phyloP scores from a whole-genome alignment of 2,329 filamentous ascomycete genomes.

The Calonectria multiphialidica region DNA sequence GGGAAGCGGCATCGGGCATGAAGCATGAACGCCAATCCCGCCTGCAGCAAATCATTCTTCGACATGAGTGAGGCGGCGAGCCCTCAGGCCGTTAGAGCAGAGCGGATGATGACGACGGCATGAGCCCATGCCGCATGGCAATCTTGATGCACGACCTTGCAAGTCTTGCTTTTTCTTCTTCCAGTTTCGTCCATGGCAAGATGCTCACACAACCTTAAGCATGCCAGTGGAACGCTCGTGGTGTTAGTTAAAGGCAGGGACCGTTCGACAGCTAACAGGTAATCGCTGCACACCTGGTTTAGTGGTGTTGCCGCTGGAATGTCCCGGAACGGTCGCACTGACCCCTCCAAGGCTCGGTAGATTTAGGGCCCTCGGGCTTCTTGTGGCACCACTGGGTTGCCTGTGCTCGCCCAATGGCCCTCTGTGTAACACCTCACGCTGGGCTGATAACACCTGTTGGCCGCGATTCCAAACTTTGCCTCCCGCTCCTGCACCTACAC shows the following conservation, averaged over 20 bases:
- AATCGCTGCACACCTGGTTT: not conserved
- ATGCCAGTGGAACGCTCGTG: not conserved
- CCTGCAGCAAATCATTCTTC: not conserved
- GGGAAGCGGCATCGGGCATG: slow-evolving; percentile 11
- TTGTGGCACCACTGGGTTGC: slow-evolving; percentile 15
- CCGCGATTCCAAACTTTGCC: not conserved
- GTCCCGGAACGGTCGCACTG: slow-evolving; percentile 15
- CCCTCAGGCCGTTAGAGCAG: slow-evolving; percentile 25
- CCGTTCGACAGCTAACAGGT: slow-evolving; percentile 4
- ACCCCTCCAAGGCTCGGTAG: slow-evolving; percentile 14
- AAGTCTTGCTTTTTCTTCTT: slow-evolving; percentile 24
- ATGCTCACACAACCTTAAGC: slow-evolving; percentile 3
- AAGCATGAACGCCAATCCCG: not conserved
- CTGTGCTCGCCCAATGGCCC: not conserved
- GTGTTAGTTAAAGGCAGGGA: not conserved
- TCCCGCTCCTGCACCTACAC: not conserved
- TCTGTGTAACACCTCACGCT: slow-evolving; percentile 21
- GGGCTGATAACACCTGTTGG: slow-evolving; percentile 16
- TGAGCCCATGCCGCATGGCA: slow-evolving; percentile 40
- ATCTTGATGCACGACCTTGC: slow-evolving; percentile 15
- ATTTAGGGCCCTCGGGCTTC: slow-evolving; percentile 13
- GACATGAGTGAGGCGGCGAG: not conserved
- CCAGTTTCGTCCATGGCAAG: slow-evolving; percentile 6
- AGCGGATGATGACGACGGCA: slow-evolving; percentile 41
- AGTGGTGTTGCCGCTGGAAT: slow-evolving; percentile 14